Evolutionary conservation across 331 rosid species (phyloP).

Genomic region (Quercus tomentella): DNA sequence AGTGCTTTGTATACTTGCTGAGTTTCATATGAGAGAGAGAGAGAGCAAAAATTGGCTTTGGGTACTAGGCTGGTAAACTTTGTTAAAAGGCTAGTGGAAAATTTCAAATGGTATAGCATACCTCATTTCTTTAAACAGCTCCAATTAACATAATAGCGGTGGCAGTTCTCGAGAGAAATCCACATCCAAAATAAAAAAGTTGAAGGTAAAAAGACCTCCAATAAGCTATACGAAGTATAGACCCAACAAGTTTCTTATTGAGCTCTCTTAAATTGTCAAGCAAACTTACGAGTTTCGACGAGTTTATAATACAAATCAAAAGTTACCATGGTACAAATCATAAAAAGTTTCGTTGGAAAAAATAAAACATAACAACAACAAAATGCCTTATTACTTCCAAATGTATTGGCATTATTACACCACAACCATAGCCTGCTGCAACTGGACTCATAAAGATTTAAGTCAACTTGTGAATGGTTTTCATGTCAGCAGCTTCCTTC

Average conservation of each 20-base stretch:
- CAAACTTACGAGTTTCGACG: background rate
- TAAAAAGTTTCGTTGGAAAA: background rate
- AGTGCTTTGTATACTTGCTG: no score
- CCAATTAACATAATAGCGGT: no score
- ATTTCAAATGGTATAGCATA: no score
- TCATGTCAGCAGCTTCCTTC: conserved; percentile 72
- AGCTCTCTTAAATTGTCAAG: background rate
- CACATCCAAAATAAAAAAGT: no score
- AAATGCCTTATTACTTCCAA: background rate
- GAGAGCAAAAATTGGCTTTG: no score
- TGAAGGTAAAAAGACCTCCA: no score
- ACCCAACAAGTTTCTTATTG: background rate
- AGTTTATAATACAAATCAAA: background rate
- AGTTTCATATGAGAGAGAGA: no score
- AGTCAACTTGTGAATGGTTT: conserved; percentile 82
- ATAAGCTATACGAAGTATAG: no score
- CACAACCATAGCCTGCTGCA: background rate
- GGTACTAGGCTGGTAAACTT: no score
- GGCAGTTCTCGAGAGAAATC: no score
- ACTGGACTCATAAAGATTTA: conserved; percentile 9
- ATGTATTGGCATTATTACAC: background rate
- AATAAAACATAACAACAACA: background rate
- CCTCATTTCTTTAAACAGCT: no score
- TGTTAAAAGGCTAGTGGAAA: no score
- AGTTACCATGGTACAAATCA: background rate